Conservation (phyloP, 2,329 filamentous ascomycete genomes). For the Scorias spongiosa region DNA sequence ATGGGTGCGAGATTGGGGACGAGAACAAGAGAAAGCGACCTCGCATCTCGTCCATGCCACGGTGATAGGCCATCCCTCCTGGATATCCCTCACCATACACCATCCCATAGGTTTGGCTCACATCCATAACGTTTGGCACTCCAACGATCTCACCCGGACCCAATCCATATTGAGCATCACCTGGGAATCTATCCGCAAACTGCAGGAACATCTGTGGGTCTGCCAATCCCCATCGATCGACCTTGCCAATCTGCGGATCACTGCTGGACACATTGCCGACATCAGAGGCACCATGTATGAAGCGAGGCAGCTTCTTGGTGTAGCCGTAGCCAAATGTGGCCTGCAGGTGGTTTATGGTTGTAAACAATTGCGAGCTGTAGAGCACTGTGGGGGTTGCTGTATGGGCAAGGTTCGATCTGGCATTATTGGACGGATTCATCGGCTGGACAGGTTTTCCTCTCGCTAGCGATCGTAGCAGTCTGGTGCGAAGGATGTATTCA, state of each 20-base stretch:
- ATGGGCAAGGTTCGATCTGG: conserved; percentile 41
- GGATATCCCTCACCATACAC: conserved; percentile 76
- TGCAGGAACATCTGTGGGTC: conserved; percentile 63
- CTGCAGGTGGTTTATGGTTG: conserved; percentile 65
- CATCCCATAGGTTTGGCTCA: conserved; percentile 73
- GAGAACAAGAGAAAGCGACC: conserved; percentile 58
- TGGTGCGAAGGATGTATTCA: conserved; percentile 81
- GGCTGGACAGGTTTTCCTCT: conserved; percentile 61
- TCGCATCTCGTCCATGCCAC: conserved; percentile 56
- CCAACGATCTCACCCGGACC: conserved; percentile 63
- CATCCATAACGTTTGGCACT: conserved; percentile 74
- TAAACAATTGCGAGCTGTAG: conserved; percentile 71
- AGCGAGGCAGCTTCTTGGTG: conserved; percentile 57
- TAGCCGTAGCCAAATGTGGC: conserved; percentile 54
- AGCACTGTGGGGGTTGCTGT: conserved; percentile 62
- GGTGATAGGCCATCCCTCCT: conserved; percentile 66
- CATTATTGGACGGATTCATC: conserved; percentile 36
- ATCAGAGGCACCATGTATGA: conserved; percentile 72
- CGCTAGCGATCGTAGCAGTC: conserved; percentile 63
- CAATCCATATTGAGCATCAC: conserved; percentile 60
- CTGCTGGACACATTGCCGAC: conserved; percentile 65
- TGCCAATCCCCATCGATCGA: conserved; percentile 67
- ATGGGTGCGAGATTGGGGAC: conserved; percentile 43
- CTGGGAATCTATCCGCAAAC: conserved; percentile 61
- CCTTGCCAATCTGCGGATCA: conserved; percentile 60